Percentiles rank a stretch among this genome's conserved stretches.
Conservation (phyloP, 176 grass and related monocot species). For the Typha latifolia region DNA sequence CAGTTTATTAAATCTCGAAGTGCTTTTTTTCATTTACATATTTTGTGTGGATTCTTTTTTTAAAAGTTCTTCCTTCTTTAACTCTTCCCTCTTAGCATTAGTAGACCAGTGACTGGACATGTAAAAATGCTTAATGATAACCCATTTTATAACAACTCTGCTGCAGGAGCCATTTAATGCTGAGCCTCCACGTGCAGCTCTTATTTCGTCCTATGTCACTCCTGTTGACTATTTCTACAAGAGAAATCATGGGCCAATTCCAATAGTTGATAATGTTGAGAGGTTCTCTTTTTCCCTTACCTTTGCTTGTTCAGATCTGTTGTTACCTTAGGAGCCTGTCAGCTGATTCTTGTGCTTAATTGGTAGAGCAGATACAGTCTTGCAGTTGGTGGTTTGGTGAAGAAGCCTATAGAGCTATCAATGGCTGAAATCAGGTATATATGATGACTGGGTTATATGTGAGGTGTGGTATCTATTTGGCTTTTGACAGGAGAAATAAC, state of each 20-base stretch:
- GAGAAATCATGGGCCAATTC: slow-evolving; percentile 97
- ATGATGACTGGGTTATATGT: neutral
- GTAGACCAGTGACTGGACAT: neutral
- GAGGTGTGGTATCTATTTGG: neutral
- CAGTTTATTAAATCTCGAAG: too few relatives aligned
- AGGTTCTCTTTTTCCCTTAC: slow-evolving; percentile 29
- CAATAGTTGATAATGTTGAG: slow-evolving; percentile 60
- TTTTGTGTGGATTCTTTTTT: too few relatives aligned
- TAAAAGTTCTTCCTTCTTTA: too few relatives aligned
- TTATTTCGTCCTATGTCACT: slow-evolving; percentile 72
- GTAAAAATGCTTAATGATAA: neutral
- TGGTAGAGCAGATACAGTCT: slow-evolving; percentile 58
- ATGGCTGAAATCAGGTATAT: slow-evolving; percentile 80
- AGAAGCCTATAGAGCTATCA: slow-evolving; percentile 56
- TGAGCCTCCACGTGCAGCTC: slow-evolving; percentile 58
- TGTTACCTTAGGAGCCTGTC: neutral
- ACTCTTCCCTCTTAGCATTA: too few relatives aligned
- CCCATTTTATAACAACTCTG: slow-evolving; percentile 6
- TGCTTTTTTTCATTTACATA: too few relatives aligned
- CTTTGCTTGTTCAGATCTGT: neutral
- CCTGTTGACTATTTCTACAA: slow-evolving; percentile 93
- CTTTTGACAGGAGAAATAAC: slow-evolving; percentile 23
- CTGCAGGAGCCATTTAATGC: slow-evolving; percentile 96
- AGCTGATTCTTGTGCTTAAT: slow-evolving; percentile 3
- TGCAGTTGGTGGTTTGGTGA: slow-evolving; percentile 62